Percentiles rank a stretch among this genome's conserved stretches.
Evolutionary conservation across 83 land plant species (phyloP).

Genomic region (Isoetes engelmannii): DNA sequence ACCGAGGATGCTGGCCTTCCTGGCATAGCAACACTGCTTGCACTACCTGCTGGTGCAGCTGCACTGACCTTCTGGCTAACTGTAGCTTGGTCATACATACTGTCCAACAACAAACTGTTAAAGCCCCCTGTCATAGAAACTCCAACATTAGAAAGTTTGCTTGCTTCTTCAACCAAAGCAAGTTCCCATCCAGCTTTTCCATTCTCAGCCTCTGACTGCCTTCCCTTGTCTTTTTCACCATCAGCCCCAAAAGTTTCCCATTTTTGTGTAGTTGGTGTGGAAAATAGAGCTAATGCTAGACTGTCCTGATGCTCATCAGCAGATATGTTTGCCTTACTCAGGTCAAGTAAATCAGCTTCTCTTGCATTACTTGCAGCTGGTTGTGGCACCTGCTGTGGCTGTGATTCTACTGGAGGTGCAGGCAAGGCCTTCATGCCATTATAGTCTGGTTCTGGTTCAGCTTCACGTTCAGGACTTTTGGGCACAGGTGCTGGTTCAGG

Average conservation of each 20-base stretch:
- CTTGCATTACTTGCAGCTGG: neutral
- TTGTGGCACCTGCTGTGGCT: constrained; percentile 18
- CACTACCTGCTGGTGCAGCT: constrained; percentile 52
- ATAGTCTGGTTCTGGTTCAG: constrained; percentile 37
- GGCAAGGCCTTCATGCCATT: constrained; percentile 74
- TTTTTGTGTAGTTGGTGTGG: neutral
- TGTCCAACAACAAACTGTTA: constrained; percentile 63
- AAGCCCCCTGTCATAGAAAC: constrained; percentile 68
- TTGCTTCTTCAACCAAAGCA: constrained; percentile 62
- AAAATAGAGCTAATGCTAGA: constrained; percentile 77
- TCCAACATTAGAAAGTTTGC: constrained; percentile 50
- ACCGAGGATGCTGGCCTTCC: constrained; percentile 32
- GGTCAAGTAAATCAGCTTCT: constrained; percentile 50
- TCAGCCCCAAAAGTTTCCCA: neutral
- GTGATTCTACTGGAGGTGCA: constrained; percentile 38
- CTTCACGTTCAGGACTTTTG: constrained; percentile 12
- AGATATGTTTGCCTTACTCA: constrained; percentile 38
- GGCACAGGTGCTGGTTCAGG: constrained; percentile 24
- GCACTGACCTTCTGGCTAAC: constrained; percentile 51
- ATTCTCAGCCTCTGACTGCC: constrained; percentile 17
- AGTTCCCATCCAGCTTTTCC: constrained; percentile 64
- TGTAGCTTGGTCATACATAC: constrained; percentile 82
- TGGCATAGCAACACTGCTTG: constrained; percentile 87
- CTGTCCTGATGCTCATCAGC: constrained; percentile 67
- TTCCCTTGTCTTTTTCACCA: constrained; percentile 25